A percentile compares a stretch with the other conserved stretches of the same genome.
phyloP scores from a whole-genome alignment of 208 protist species.

The Leishmania mexicana region DNA sequence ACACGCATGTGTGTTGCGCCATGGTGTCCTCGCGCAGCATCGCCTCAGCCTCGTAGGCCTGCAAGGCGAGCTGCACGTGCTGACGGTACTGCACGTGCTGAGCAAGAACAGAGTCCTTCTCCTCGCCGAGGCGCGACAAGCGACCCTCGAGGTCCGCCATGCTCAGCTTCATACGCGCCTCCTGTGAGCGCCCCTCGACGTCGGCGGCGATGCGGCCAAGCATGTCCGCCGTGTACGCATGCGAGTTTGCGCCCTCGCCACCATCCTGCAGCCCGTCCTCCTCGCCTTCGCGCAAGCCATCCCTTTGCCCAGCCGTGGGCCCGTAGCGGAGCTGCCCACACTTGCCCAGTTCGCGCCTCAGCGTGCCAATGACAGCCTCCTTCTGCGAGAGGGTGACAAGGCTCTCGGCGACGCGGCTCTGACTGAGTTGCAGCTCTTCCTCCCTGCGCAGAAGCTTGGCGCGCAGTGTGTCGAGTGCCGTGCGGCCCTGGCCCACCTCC shows the following conservation, averaged over 20 bases:
- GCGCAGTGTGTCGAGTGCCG: conserved; percentile 57
- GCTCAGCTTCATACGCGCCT: conserved; percentile 75
- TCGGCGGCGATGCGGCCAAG: conserved; percentile 69
- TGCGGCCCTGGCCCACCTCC: conserved; percentile 49
- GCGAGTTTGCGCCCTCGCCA: not conserved
- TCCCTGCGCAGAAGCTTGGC: conserved; percentile 61
- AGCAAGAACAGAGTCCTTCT: conserved; percentile 64
- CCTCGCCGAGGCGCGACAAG: conserved; percentile 46
- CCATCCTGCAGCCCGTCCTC: not conserved
- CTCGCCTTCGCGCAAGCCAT: conserved; percentile 13
- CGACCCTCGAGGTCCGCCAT: conserved; percentile 63
- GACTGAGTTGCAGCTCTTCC: conserved; percentile 65
- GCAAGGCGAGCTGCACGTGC: conserved; percentile 68
- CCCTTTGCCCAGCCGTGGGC: not conserved
- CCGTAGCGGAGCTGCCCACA: conserved; percentile 29
- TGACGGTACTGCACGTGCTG: conserved; percentile 81
- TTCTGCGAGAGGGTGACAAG: conserved; percentile 80
- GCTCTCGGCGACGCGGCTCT: conserved; percentile 73
- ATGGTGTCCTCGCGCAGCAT: conserved; percentile 55
- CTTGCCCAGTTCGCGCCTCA: conserved; percentile 72
- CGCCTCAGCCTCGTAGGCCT: conserved; percentile 37
- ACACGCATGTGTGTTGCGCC: conserved; percentile 51
- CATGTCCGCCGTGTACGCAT: conserved; percentile 56
- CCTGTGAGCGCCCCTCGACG: conserved; percentile 69
- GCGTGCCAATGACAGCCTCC: conserved; percentile 69